phyloP scores from a whole-genome alignment of 345 rosid genomes.

The Conringia planisiliqua region DNA sequence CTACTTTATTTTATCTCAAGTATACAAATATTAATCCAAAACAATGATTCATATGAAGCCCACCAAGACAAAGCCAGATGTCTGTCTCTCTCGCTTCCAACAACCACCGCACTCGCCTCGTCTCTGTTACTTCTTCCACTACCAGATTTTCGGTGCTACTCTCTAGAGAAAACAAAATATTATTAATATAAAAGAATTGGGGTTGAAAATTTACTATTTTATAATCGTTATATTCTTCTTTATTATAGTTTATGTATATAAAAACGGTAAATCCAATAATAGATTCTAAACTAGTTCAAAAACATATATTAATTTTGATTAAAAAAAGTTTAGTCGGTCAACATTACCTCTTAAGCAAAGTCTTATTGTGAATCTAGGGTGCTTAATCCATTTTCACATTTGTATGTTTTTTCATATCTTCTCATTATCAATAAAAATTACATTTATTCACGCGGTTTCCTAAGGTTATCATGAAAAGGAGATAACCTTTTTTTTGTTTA shows the following conservation, averaged over 20 bases:
- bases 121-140: constrained; percentile 22
- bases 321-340: too few species aligned
- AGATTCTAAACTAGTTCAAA: neutral
- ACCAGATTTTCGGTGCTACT: neutral
- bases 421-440: neutral
- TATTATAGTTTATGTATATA: too few species aligned
- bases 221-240: neutral
- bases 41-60: constrained; percentile 5
- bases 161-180: neutral
- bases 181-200: neutral
- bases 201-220: neutral
- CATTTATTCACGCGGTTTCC: constrained; percentile 9
- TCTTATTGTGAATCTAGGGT: neutral
- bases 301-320: neutral
- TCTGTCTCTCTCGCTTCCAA: constrained; percentile 2
- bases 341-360: neutral
- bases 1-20: neutral
- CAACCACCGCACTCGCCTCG: constrained; percentile 35
- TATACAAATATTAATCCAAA: neutral
- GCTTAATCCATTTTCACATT: neutral
- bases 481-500: neutral
- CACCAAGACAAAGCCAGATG: constrained; percentile 24
- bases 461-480: neutral
- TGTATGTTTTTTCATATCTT: neutral
- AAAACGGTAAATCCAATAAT: neutral